Conservation (phyloP, 1,284 basidiomycete species). For the Trichosporon inkin region DNA sequence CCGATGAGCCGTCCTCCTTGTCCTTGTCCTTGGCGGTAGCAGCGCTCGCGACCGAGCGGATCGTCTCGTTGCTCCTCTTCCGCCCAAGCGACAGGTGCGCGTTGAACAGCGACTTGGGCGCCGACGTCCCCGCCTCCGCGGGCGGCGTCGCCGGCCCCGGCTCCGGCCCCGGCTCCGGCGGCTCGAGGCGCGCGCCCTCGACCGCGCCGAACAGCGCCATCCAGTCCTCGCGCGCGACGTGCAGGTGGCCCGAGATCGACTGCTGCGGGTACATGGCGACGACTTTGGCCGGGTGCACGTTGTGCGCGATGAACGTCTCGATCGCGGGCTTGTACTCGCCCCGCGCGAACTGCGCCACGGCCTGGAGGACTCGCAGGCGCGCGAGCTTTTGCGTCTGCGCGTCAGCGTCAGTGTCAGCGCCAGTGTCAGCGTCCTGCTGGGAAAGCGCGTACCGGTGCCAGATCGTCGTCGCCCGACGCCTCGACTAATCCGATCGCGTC, state of each 20-base stretch:
- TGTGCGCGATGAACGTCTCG: slow-evolving; percentile 78
- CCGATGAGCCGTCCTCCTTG: slow-evolving; percentile 13
- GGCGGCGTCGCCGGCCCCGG: neutral
- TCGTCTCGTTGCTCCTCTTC: slow-evolving; percentile 41
- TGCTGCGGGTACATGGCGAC: slow-evolving; percentile 77
- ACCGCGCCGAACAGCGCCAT: slow-evolving; percentile 82
- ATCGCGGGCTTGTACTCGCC: slow-evolving; percentile 59
- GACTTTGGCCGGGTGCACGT: slow-evolving; percentile 90
- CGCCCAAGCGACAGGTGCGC: slow-evolving; percentile 24
- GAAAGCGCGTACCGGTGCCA: slow-evolving; percentile 60
- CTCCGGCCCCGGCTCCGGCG: slow-evolving; percentile 13
- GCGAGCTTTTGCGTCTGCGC: slow-evolving; percentile 48
- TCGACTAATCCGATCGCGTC: slow-evolving; percentile 80
- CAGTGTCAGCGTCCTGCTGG: too few relatives aligned
- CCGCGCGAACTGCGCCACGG: slow-evolving; percentile 67
- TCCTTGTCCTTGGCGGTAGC: slow-evolving; percentile 16
- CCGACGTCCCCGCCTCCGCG: neutral
- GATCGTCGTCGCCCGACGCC: slow-evolving; percentile 58
- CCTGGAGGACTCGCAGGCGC: slow-evolving; percentile 65
- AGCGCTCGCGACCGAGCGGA: slow-evolving; percentile 18
- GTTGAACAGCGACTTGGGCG: slow-evolving; percentile 9
- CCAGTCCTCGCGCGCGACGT: slow-evolving; percentile 66
- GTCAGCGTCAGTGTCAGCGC: too few relatives aligned
- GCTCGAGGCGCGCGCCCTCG: slow-evolving; percentile 41
- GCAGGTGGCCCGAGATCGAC: slow-evolving; percentile 71